These are phyloP conservation scores for Didymellaceae sp. DNA, from an alignment of 2,329 filamentous ascomycete genomes.

Conservation along the genomic window DNA sequence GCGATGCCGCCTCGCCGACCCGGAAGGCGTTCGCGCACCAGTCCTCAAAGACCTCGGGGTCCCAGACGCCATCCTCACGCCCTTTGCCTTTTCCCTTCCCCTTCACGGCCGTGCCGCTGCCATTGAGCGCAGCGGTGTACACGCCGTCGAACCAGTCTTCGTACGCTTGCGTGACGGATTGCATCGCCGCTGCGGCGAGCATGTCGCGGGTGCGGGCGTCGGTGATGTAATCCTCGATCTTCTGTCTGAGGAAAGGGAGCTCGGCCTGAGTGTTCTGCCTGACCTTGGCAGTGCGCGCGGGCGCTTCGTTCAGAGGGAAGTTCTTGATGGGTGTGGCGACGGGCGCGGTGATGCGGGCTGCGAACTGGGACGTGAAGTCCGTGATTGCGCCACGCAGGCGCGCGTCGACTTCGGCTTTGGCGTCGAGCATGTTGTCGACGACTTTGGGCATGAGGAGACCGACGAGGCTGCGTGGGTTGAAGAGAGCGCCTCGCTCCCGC, in stretches of 20 bases:
- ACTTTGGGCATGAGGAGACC: constrained; percentile 69
- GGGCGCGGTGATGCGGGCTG: constrained; percentile 62
- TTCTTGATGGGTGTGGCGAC: constrained; percentile 40
- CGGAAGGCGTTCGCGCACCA: constrained; percentile 67
- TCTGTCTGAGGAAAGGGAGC: constrained; percentile 61
- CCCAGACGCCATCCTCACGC: constrained; percentile 71
- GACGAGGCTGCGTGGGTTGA: constrained; percentile 69
- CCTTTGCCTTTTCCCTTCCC: constrained; percentile 53
- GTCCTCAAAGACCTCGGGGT: constrained; percentile 68
- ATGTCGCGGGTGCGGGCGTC: constrained; percentile 70
- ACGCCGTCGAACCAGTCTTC: constrained; percentile 68
- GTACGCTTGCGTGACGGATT: constrained; percentile 67
- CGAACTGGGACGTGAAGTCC: constrained; percentile 67
- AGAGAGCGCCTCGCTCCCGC: constrained; percentile 68
- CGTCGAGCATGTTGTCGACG: constrained; percentile 74
- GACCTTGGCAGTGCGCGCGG: constrained; percentile 52
- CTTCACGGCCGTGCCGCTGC: constrained; percentile 26
- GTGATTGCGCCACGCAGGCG: constrained; percentile 68
- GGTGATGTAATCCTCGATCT: constrained; percentile 68
- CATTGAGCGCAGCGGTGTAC: constrained; percentile 38
- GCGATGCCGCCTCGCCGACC: constrained; percentile 58
- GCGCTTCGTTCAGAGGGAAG: constrained; percentile 32
- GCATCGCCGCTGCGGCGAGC: constrained; percentile 69
- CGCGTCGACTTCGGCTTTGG: constrained; percentile 71
- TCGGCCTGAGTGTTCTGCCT: constrained; percentile 64